A percentile compares a stretch with the other conserved stretches of the same genome.
Evolutionary conservation across 805 yeast species (phyloP).

Genomic region (Lachancea lanzarotensis): DNA sequence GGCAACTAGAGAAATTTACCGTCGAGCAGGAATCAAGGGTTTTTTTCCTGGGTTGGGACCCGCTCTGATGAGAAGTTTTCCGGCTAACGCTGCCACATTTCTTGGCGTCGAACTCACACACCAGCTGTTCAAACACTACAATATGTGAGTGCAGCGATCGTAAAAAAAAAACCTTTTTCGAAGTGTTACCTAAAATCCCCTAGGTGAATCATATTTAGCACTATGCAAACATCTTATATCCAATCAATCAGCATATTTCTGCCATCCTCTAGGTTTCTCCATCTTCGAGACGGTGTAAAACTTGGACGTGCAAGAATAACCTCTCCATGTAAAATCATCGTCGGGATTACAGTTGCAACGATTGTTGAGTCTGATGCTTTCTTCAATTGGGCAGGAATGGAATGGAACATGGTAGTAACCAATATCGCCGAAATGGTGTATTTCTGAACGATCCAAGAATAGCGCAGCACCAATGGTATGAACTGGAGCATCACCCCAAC

Average conservation of each 20-base stretch:
- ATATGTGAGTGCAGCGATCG: conserved; percentile 8
- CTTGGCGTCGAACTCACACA: conserved; percentile 85
- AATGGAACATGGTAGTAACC: conserved; percentile 76
- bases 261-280: conserved; percentile 61
- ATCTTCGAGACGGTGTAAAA: conserved; percentile 47
- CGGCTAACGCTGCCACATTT: conserved; percentile 99
- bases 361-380: conserved; percentile 45
- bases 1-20: conserved; percentile 64
- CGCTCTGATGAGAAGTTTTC: conserved; percentile 89
- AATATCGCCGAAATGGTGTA: conserved; percentile 72
- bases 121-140: conserved; percentile 33
- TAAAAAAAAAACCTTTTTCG: not conserved
- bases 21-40: conserved; percentile 61
- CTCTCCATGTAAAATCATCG: conserved; percentile 66
- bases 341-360: conserved; percentile 70
- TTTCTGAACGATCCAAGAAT: conserved; percentile 54
- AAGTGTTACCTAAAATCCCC: not conserved
- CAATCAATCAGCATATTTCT: conserved; percentile 25
- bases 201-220: not conserved
- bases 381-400: conserved; percentile 70
- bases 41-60: conserved; percentile 98
- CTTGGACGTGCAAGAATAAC: conserved; percentile 61
- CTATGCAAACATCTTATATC: not conserved
- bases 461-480: conserved; percentile 76
- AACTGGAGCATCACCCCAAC: conserved; percentile 93